A percentile compares a stretch with the other conserved stretches of the same genome.
phyloP scores from a whole-genome alignment of 768 basidiomycete genomes.

The Trametes cinnabarina region DNA sequence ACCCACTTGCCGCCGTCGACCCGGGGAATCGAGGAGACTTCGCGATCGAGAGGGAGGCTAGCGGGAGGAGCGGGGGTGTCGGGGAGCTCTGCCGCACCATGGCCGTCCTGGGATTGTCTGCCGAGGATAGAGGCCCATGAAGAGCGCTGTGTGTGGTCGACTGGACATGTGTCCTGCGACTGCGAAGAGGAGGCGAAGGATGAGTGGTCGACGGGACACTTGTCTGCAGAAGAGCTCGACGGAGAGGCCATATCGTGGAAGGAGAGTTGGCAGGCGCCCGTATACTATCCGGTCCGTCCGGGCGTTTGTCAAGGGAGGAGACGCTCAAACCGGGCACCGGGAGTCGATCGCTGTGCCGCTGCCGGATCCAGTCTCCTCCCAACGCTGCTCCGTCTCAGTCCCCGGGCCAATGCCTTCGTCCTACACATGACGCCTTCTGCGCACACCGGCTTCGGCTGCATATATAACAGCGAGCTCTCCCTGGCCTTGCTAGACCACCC shows the following conservation, averaged over 20 bases:
- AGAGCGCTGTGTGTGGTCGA: slow-evolving; percentile 55
- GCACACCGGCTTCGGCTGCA: slow-evolving; percentile 7
- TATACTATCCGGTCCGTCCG: too few relatives aligned
- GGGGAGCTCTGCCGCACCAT: slow-evolving; percentile 41
- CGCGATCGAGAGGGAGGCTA: slow-evolving; percentile 66
- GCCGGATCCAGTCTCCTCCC: background rate
- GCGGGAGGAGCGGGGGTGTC: slow-evolving; percentile 27
- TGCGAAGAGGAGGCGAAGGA: slow-evolving; percentile 23
- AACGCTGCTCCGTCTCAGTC: too few relatives aligned
- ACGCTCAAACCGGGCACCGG: slow-evolving; percentile 5
- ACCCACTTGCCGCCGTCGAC: slow-evolving; percentile 79
- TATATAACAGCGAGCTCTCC: background rate
- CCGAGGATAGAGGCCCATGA: slow-evolving; percentile 27
- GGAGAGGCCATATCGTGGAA: slow-evolving; percentile 7
- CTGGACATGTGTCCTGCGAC: slow-evolving; percentile 51
- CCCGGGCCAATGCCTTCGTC: background rate
- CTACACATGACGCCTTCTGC: slow-evolving; percentile 6
- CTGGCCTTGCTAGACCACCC: background rate
- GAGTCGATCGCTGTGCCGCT: background rate
- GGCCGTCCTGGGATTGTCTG: slow-evolving; percentile 19
- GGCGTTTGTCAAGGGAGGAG: too few relatives aligned
- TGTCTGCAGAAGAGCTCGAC: slow-evolving; percentile 14
- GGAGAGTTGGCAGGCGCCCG: slow-evolving; percentile 11
- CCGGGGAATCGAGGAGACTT: slow-evolving; percentile 87
- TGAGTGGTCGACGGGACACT: slow-evolving; percentile 35